These are phyloP conservation scores for Colletotrichum lindemuthianum DNA, from an alignment of 2,329 filamentous ascomycete species.

Conservation along the genomic window DNA sequence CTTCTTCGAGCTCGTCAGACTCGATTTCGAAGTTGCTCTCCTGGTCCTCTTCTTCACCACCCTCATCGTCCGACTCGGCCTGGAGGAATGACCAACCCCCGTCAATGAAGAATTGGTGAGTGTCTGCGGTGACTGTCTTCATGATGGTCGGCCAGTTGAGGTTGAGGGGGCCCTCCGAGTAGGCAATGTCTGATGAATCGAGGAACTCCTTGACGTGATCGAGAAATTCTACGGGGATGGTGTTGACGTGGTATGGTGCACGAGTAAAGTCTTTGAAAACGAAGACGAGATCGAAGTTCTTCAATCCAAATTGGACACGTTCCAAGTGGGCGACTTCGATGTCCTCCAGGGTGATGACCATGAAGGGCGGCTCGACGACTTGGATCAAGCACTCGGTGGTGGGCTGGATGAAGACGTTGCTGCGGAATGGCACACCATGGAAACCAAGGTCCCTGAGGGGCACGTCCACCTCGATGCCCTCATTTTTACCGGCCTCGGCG, in stretches of 20 bases:
- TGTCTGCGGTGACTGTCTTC: conserved; percentile 96
- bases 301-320: conserved; percentile 94
- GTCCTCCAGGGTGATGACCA: conserved; percentile 93
- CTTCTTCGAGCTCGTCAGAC: conserved; percentile 86
- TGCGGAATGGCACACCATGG: conserved; percentile 94
- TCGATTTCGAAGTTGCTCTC: conserved; percentile 93
- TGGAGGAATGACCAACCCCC: conserved; percentile 95
- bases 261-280: conserved; percentile 97
- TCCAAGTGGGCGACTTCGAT: conserved; percentile 97
- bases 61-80: conserved; percentile 88
- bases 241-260: conserved; percentile 94
- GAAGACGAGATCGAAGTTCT: conserved; percentile 99
- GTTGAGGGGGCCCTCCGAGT: conserved; percentile 93
- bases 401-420: conserved; percentile 94
- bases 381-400: conserved; percentile 98
- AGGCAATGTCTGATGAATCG: conserved; percentile 94
- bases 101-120: conserved; percentile 93
- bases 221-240: conserved; percentile 93
- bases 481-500: conserved; percentile 90
- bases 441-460: conserved; percentile 97
- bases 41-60: conserved; percentile 80
- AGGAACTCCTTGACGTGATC: conserved; percentile 98
- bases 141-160: conserved; percentile 99
- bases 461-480: conserved; percentile 93
- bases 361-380: conserved; percentile 95